Conservation (phyloP, 2,329 filamentous ascomycete species). For the Ascochyta koolunga region DNA sequence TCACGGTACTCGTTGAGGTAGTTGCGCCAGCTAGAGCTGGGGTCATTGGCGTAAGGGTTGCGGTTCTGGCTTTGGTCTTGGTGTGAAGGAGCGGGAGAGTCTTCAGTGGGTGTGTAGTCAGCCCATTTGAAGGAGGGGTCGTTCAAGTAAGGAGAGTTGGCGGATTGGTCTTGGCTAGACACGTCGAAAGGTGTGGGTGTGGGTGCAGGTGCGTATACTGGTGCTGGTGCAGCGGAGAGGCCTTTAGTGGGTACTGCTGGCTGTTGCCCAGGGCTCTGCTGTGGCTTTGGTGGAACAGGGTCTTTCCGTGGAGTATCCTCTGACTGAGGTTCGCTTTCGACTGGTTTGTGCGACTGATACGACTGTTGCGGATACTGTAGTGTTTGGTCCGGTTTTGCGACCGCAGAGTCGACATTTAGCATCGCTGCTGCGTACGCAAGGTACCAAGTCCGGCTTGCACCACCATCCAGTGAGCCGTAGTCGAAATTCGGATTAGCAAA, state of each 20-base stretch:
- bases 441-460: slow-evolving; percentile 62
- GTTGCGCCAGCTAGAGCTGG: slow-evolving; percentile 2
- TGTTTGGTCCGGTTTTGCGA: background rate
- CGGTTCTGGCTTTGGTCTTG: background rate
- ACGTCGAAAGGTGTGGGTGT: background rate
- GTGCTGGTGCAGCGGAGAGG: background rate
- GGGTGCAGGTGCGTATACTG: background rate
- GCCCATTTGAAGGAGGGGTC: slow-evolving; percentile 3
- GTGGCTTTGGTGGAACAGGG: background rate
- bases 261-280: background rate
- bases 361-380: background rate
- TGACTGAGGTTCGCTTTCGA: no score
- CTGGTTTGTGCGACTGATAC: background rate
- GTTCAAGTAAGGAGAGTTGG: background rate
- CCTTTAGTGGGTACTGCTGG: background rate
- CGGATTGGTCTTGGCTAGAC: background rate
- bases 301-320: background rate
- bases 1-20: slow-evolving; percentile 7
- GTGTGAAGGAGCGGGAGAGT: background rate
- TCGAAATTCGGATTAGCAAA: slow-evolving; percentile 74
- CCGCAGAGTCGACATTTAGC: slow-evolving; percentile 12
- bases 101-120: background rate
- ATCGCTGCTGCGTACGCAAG: slow-evolving; percentile 45
- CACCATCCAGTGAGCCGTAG: slow-evolving; percentile 74
- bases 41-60: background rate